phyloP scores from a whole-genome alignment of 768 basidiomycete species.

The Russula abietina region DNA sequence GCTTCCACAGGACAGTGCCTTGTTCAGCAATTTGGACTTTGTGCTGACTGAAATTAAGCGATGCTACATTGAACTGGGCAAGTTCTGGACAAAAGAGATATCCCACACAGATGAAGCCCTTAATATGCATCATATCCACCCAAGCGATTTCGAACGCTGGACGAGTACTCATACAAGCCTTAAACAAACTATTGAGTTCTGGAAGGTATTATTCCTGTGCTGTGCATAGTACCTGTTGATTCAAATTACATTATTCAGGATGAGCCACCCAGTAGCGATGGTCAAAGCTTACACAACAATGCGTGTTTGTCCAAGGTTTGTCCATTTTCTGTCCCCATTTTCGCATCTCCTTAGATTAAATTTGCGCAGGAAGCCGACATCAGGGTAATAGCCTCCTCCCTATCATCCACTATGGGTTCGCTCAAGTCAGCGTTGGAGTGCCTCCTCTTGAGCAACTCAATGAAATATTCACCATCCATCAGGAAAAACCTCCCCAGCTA shows the following conservation, averaged over 20 bases:
- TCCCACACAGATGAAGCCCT: not conserved
- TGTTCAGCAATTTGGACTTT: not conserved
- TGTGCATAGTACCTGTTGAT: too few species aligned
- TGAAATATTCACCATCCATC: not conserved
- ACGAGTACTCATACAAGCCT: not conserved
- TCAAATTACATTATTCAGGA: not conserved
- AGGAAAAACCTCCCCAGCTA: too few species aligned
- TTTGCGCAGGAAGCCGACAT: not conserved
- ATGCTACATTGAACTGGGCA: not conserved
- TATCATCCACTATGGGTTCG: not conserved
- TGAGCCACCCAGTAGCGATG: not conserved
- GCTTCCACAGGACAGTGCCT: not conserved
- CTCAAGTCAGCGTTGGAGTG: not conserved
- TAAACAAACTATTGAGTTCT: not conserved
- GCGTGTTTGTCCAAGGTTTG: not conserved
- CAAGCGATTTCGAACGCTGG: not conserved
- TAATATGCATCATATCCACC: not conserved
- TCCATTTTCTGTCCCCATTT: not conserved
- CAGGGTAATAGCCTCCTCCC: not conserved
- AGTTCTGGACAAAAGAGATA: slow-evolving; percentile 3
- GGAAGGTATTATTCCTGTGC: not conserved
- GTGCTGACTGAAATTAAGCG: not conserved
- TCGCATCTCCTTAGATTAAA: not conserved
- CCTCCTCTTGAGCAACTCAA: not conserved
- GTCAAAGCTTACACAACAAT: not conserved